A percentile compares a stretch with the other conserved stretches of the same genome.
phyloP scores from a whole-genome alignment of 2,329 filamentous ascomycete species.

The Cordyceps farinosa region DNA sequence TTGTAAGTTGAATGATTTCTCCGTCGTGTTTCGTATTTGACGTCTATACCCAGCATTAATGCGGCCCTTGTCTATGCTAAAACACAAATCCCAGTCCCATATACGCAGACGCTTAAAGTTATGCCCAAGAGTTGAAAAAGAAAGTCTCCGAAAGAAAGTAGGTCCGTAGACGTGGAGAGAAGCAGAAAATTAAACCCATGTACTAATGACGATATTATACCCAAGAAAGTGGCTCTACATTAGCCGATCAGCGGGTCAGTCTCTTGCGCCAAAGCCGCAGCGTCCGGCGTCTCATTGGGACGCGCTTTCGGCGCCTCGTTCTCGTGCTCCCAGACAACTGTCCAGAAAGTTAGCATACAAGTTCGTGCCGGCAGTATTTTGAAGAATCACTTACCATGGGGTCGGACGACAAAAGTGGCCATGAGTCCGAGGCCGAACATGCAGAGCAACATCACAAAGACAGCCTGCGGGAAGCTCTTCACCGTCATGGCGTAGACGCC shows the following conservation, averaged over 20 bases:
- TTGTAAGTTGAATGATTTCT: not conserved
- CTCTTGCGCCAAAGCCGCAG: constrained; percentile 1
- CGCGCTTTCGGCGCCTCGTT: constrained; percentile 3
- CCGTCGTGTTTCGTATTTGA: not conserved
- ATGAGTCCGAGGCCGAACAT: constrained; percentile 65
- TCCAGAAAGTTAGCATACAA: not conserved
- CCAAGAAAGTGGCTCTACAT: not conserved
- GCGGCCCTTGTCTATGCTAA: constrained; percentile 5
- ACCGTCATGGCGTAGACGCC: constrained; percentile 82
- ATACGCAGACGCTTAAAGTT: not conserved
- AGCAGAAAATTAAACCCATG: not conserved
- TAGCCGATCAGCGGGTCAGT: not conserved
- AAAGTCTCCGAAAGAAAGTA: not conserved
- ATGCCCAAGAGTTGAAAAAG: not conserved
- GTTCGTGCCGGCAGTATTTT: not conserved
- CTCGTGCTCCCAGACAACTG: constrained; percentile 15
- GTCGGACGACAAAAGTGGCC: constrained; percentile 66
- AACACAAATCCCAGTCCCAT: not conserved
- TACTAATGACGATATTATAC: not conserved
- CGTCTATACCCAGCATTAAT: not conserved
- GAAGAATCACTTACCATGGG: constrained; percentile 61
- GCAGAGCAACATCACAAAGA: constrained; percentile 70
- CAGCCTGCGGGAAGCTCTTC: constrained; percentile 70
- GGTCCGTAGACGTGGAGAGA: not conserved
- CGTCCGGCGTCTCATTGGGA: not conserved